phyloP scores from a whole-genome alignment of 805 yeast genomes.

The Cyberlindnera galapagoensis region DNA sequence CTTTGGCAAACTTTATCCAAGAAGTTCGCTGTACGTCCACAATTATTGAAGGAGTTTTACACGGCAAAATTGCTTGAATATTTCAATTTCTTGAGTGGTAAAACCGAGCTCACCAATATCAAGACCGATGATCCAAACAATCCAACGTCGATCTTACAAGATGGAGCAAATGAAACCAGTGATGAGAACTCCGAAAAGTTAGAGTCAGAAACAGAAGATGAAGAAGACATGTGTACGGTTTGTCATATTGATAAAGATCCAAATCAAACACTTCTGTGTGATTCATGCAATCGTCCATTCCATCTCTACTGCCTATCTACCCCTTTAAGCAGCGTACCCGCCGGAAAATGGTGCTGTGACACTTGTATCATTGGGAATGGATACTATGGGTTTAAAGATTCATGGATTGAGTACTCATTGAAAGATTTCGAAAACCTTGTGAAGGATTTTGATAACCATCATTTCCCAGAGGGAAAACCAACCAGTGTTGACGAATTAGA shows the following conservation, averaged over 20 bases:
- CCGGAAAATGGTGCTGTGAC: slow-evolving; percentile 73
- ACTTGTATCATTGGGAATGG: slow-evolving; percentile 82
- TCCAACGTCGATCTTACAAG: slow-evolving; percentile 27
- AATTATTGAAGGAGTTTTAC: slow-evolving; percentile 20
- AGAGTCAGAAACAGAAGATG: slow-evolving; percentile 19
- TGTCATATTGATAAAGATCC: slow-evolving; percentile 45
- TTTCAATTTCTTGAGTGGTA: slow-evolving; percentile 27
- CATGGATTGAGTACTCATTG: slow-evolving; percentile 46
- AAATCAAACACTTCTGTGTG: slow-evolving; percentile 51
- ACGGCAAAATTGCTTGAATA: slow-evolving; percentile 24
- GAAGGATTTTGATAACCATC: slow-evolving; percentile 37
- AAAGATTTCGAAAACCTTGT: slow-evolving; percentile 56
- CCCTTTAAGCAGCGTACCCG: slow-evolving; percentile 45
- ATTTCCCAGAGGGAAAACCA: slow-evolving; percentile 30
- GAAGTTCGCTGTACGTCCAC: slow-evolving; percentile 9
- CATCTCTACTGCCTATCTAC: slow-evolving; percentile 66
- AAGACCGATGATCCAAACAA: slow-evolving; percentile 19
- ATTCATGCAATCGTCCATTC: slow-evolving; percentile 63
- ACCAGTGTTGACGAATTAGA: slow-evolving; percentile 44
- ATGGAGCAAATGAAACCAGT: no score
- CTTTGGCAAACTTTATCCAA: slow-evolving; percentile 25
- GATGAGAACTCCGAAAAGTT: slow-evolving; percentile 14
- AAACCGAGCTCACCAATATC: slow-evolving; percentile 19
- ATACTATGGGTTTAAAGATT: slow-evolving; percentile 81
- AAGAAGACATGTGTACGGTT: slow-evolving; percentile 35